phyloP scores from a whole-genome alignment of 2,329 filamentous ascomycete species.

The Calonectria pseudoturangicola region DNA sequence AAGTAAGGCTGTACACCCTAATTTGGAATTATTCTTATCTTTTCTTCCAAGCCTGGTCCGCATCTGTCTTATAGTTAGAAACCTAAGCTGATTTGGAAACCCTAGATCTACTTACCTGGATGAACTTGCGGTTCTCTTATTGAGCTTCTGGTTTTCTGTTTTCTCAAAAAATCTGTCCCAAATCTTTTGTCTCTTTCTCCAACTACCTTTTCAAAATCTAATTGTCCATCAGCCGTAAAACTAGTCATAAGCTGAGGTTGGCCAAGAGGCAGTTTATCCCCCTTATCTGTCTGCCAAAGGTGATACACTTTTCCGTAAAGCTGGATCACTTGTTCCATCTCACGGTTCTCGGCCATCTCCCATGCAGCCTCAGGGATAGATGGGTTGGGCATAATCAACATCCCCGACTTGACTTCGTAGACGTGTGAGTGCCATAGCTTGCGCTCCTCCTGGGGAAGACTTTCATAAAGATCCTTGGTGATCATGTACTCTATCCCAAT shows the following conservation, averaged over 20 bases:
- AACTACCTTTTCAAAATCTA: constrained; percentile 67
- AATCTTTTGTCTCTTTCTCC: constrained; percentile 68
- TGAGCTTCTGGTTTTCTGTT: constrained; percentile 65
- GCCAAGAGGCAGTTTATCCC: constrained; percentile 74
- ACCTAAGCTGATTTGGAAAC: no score
- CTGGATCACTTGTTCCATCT: constrained; percentile 85
- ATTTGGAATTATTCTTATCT: no score
- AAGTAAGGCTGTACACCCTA: no score
- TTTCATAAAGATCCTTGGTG: constrained; percentile 79
- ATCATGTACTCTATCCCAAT: constrained; percentile 95
- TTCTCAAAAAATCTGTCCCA: constrained; percentile 65
- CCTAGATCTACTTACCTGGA: constrained; percentile 55
- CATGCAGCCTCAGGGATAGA: constrained; percentile 76
- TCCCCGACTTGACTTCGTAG: constrained; percentile 85
- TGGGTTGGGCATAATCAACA: constrained; percentile 84
- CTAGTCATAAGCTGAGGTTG: constrained; percentile 74
- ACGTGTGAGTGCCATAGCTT: constrained; percentile 85
- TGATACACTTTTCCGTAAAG: constrained; percentile 92
- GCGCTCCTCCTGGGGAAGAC: constrained; percentile 80
- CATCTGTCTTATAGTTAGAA: no score
- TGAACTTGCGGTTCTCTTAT: constrained; percentile 66
- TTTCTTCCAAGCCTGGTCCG: no score
- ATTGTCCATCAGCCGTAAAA: constrained; percentile 69
- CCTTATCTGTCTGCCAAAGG: constrained; percentile 88
- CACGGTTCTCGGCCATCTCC: constrained; percentile 85